Base-by-base conservation (phyloP, 331 rosid genomes). In the Phaseolus coccineus region DNA sequence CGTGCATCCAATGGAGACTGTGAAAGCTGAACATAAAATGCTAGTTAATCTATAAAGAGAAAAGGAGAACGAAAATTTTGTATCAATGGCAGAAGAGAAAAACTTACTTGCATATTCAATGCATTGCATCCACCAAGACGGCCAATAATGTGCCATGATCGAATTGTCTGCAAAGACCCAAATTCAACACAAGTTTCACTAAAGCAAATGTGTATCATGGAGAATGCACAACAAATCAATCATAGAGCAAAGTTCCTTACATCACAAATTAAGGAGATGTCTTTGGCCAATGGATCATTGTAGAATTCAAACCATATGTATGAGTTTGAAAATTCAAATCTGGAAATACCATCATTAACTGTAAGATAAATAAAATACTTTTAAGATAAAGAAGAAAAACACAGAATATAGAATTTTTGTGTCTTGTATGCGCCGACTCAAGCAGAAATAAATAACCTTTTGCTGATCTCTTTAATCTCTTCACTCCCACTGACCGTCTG, bases 51-150 rank as follows among this genome's bases (percentile, higher is more conserved):
- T 39, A 42, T 19, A 14, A 58, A 44, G 39, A 14, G 35, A 46
- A 3, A 69, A 30, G 28, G 46, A 59, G n/a, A 37, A 48, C 52
- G 64, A 31, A 11, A 71, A 24, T 25, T 55, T 9, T 47, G 47
- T 30, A 9, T 28, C 57, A 33, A 44, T 11, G 12, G 64, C 2
- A 22, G 68, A 79, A 55, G 74, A 63, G 48, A 48, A 81, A 46
- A 77, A 30, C 79, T 78, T 80, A 92, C 98, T 82, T 95, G 97
- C 97, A 95, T 95, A 79, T 95, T 92, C 97, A 91, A 87, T 76
- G 98, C 82, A 86, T 94, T 92, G 88, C 95, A 91, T 85, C 97
- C 98, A 25, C 98, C 97, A 67, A 94, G 93, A 47, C 97, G 97
- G 51, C 96, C 97, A 40, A 94, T 50, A 40, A 94, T 88, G 83